phyloP scores from a whole-genome alignment of 164 flowering plant species.

The Umbilicus rupestris region DNA sequence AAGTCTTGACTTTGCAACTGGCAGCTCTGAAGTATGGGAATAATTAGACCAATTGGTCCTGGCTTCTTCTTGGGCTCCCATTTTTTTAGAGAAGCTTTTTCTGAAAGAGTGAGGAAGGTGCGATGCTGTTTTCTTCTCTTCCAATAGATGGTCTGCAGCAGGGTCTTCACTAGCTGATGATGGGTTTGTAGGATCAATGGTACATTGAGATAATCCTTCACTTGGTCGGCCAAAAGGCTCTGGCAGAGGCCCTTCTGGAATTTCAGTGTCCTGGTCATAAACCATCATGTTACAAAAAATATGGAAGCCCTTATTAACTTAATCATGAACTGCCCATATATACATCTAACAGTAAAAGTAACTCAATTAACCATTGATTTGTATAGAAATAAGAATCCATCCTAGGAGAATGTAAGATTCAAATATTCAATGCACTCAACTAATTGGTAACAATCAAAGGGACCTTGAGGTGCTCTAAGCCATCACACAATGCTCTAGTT shows the following conservation, averaged over 20 bases:
- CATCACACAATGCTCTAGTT: background rate
- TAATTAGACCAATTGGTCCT: background rate
- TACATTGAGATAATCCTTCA: conserved; percentile 10
- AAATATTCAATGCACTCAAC: no score
- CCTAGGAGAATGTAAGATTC: no score
- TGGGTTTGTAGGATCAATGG: background rate
- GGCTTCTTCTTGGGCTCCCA: conserved; percentile 5
- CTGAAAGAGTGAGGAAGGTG: conserved; percentile 37
- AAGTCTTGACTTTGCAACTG: conserved; percentile 5
- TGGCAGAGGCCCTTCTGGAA: conserved; percentile 57
- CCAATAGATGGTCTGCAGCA: conserved; percentile 11
- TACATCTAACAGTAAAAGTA: no score
- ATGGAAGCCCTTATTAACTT: no score
- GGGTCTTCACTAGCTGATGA: conserved; percentile 11
- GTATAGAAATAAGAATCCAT: no score
- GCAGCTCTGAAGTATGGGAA: background rate
- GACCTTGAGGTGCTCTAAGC: no score
- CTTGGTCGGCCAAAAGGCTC: conserved; percentile 36
- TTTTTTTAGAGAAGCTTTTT: conserved; percentile 30
- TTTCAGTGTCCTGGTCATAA: conserved; percentile 42
- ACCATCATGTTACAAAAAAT: background rate
- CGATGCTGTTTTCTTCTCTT: conserved; percentile 19
- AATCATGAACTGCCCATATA: no score
- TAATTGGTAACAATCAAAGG: no score
- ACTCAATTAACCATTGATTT: no score